A percentile compares a stretch with the other conserved stretches of the same genome.
phyloP scores from a whole-genome alignment of 1,284 basidiomycete genomes.

The Microbotryum intermedium region DNA sequence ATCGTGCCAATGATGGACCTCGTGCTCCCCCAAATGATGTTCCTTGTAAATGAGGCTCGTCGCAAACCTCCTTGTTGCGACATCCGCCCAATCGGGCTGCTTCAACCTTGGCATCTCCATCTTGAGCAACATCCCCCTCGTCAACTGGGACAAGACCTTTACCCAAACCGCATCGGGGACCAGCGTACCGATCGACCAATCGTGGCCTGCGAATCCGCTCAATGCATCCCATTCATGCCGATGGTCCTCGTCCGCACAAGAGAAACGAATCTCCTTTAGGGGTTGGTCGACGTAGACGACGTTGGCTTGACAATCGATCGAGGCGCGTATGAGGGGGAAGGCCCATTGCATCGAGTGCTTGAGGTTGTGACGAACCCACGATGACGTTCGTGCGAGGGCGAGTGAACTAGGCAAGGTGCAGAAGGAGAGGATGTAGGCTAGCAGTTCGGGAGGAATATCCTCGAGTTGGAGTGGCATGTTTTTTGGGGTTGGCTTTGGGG shows the following conservation, averaged over 20 bases:
- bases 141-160: not conserved
- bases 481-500: too few relatives aligned
- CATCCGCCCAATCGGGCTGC: not conserved
- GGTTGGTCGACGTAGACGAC: not conserved
- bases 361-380: not conserved
- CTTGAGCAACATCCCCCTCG: not conserved
- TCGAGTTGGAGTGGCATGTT: too few relatives aligned
- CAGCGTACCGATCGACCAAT: not conserved
- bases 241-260: too few relatives aligned
- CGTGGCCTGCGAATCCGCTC: not conserved
- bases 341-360: not conserved
- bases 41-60: not conserved
- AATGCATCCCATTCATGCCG: not conserved
- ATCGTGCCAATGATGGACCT: not conserved
- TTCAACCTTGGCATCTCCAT: constrained; percentile 1
- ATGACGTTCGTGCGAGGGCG: not conserved
- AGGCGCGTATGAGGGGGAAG: not conserved
- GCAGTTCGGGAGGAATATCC: not conserved
- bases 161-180: not conserved
- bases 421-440: not conserved
- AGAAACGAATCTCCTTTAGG: not conserved
- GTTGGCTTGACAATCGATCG: not conserved
- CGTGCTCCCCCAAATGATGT: not conserved
- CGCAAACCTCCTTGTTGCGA: not conserved
- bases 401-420: not conserved